Percentiles rank a stretch among this genome's conserved stretches.
phyloP scores from a whole-genome alignment of 495 filamentous ascomycete genomes.

The Schizothecium vesticola region DNA sequence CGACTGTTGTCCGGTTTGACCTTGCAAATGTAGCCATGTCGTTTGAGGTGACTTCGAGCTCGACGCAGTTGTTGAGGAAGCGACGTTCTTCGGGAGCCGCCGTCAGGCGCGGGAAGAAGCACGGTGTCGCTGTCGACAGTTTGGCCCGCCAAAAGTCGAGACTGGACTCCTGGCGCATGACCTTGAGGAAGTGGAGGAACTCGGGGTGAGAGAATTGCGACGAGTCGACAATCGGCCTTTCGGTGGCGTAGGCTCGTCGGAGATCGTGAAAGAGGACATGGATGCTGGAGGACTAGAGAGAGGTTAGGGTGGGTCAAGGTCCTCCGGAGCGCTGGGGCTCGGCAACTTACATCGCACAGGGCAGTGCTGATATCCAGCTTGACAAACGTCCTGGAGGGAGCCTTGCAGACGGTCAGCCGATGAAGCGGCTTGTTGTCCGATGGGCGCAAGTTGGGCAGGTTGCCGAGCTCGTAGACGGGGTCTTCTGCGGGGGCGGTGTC shows the following conservation, averaged over 20 bases:
- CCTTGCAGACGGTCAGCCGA: constrained; percentile 41
- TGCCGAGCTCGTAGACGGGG: constrained; percentile 37
- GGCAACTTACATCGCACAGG: constrained; percentile 33
- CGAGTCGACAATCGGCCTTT: constrained; percentile 23
- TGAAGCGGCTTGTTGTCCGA: constrained; percentile 38
- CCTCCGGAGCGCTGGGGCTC: too few species aligned
- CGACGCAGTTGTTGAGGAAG: constrained; percentile 32
- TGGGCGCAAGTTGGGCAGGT: constrained; percentile 32
- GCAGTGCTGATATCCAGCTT: constrained; percentile 45
- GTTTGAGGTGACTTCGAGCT: constrained; percentile 34
- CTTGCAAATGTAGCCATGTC: constrained; percentile 33
- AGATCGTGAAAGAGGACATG: constrained; percentile 40
- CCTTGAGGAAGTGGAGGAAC: constrained; percentile 35
- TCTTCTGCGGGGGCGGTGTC: constrained; percentile 38
- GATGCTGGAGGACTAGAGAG: constrained; percentile 32
- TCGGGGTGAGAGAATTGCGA: constrained; percentile 34
- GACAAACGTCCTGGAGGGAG: constrained; percentile 36
- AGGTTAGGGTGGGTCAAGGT: constrained; percentile 4
- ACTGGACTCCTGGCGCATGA: constrained; percentile 26
- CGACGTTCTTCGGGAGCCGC: constrained; percentile 12
- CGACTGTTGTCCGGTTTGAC: constrained; percentile 28
- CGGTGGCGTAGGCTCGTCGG: constrained; percentile 35
- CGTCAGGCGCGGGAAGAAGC: constrained; percentile 36
- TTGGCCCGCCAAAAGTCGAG: constrained; percentile 41
- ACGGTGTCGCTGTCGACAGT: constrained; percentile 30